phyloP scores from a whole-genome alignment of 139 green algal genomes.

The Monoraphidium neglectum region DNA sequence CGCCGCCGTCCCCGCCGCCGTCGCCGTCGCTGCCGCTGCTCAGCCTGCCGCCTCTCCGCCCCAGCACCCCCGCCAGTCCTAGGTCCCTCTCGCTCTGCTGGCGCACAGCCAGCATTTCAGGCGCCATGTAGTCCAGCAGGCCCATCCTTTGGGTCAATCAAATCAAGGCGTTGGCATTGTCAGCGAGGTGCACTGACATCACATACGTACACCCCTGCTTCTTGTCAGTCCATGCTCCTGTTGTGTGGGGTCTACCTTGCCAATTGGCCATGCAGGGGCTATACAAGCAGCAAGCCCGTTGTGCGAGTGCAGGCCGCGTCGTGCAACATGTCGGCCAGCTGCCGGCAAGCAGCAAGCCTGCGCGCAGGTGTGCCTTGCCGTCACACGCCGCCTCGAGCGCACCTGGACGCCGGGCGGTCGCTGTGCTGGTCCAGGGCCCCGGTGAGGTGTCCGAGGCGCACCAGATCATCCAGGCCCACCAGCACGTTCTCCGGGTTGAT shows the following conservation, averaged over 20 bases:
- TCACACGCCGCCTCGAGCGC: not conserved
- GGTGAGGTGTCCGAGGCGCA: constrained; percentile 44
- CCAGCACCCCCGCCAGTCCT: constrained; percentile 11
- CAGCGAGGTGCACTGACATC: too few species aligned
- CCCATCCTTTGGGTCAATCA: too few species aligned
- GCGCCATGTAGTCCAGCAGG: constrained; percentile 61
- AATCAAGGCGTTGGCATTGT: too few species aligned
- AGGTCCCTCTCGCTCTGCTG: constrained; percentile 31
- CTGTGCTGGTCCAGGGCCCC: constrained; percentile 30
- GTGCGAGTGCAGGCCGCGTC: constrained; percentile 7
- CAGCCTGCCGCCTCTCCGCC: not conserved
- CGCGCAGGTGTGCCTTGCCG: not conserved
- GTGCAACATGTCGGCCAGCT: not conserved
- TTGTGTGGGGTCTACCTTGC: too few species aligned
- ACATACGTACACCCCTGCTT: too few species aligned
- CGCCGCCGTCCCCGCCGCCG: not conserved
- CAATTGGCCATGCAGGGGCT: too few species aligned
- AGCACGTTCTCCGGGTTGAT: constrained; percentile 50
- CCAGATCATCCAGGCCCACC: constrained; percentile 36
- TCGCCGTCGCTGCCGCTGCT: constrained; percentile 2
- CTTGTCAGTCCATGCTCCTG: too few species aligned
- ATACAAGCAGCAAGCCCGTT: too few species aligned
- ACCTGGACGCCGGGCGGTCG: constrained; percentile 23
- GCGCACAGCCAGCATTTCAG: constrained; percentile 48
- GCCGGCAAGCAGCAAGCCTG: not conserved